phyloP scores from a whole-genome alignment of 768 basidiomycete genomes.

The Antrodiella citrinella region DNA sequence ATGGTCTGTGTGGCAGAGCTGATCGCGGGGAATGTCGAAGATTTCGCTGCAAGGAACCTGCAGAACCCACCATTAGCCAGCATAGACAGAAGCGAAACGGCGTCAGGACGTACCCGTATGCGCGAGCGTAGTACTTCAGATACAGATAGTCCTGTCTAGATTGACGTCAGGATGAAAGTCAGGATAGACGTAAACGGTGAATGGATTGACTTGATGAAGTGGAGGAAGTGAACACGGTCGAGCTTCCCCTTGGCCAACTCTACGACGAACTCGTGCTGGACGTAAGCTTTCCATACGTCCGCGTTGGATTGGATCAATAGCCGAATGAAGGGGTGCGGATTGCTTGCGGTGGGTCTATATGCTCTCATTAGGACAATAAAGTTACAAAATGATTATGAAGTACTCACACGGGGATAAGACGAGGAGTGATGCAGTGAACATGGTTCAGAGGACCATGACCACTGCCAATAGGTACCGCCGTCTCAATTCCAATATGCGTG shows the following conservation, averaged over 20 bases:
- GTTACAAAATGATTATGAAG: too few species aligned
- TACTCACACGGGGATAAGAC: conserved; percentile 49
- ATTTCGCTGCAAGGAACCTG: conserved; percentile 76
- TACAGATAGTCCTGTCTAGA: conserved; percentile 75
- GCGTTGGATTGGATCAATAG: conserved; percentile 52
- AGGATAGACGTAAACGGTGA: neutral
- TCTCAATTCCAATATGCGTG: conserved; percentile 66
- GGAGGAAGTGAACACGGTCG: conserved; percentile 54
- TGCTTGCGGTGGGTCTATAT: conserved; percentile 45
- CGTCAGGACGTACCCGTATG: conserved; percentile 52
- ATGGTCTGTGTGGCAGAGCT: conserved; percentile 55
- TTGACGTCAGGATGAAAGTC: too few species aligned
- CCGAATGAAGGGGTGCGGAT: conserved; percentile 64
- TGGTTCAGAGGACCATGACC: conserved; percentile 89
- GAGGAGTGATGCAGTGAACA: conserved; percentile 46
- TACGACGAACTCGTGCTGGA: conserved; percentile 79
- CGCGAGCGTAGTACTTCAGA: conserved; percentile 76
- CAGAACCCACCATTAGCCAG: neutral
- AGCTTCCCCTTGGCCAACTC: conserved; percentile 70
- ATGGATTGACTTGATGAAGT: conserved; percentile 85
- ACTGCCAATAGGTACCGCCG: conserved; percentile 56
- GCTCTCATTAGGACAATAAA: neutral
- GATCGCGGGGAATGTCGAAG: conserved; percentile 55
- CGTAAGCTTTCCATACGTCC: conserved; percentile 61
- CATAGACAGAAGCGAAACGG: neutral